Base-by-base conservation (phyloP, 177 flowering plant species). In the Telopea speciosissima region DNA sequence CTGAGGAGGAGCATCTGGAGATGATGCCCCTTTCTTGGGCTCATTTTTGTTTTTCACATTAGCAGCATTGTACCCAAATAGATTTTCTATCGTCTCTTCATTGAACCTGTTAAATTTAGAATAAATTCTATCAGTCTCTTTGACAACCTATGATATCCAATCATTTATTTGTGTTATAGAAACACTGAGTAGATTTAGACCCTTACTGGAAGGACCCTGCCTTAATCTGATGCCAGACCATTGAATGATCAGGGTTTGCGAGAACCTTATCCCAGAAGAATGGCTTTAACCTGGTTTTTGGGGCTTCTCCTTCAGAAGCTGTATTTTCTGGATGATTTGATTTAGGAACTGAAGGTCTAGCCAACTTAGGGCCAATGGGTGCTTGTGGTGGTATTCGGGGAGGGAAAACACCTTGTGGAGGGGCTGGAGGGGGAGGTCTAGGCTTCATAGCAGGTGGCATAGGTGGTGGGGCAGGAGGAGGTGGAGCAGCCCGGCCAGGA, bases 121-220 rank as follows among this genome's bases (percentile, higher is more conserved):
- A 66, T 45, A 12, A 58, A 31, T 24, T 16, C 24, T 42, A 19
- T 66, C 21, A 64, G 70, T 16, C 33, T 66, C 63, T 65, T 26
- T 62, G 66, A 66, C 21, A 65, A 24, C 58, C 31, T 16, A 65
- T 60, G 2, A n/a, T 11, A 69, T 58, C 26, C 33, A 63, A 63
- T 62, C 19, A 24, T 54, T 72, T 62, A 65, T 60, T 26, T 26
- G 68, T 42, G 42, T 36, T 5, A 60, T 5, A 19, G n/a, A 36
- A 62, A 59, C 66, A n/a, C 8, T 61, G 62, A 42, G 69, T n/a
- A 49, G 42, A 60, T 36, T 28, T 25, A 61, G 67, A 65, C 23
- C 77, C 96, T 87, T 84, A 94, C 97, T 95, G 97, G 83, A 95
- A 95, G n/a, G 99, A 95, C 56, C 99, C 99, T 2, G 96, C 72